Percentiles rank a stretch among this genome's conserved stretches.
Conservation (phyloP, 495 filamentous ascomycete species). For the Talaromyces adpressus region DNA sequence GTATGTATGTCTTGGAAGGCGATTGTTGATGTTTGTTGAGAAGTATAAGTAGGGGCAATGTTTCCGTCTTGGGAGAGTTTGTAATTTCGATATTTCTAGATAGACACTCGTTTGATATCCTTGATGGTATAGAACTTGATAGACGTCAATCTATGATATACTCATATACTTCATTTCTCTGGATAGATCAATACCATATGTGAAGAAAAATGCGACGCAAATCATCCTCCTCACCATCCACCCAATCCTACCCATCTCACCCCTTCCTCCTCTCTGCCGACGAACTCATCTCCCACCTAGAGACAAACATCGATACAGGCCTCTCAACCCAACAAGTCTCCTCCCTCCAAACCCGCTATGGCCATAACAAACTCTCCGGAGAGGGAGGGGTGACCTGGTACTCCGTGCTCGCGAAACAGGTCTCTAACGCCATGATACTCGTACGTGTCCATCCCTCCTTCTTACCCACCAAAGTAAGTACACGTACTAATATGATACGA, state of each 20-base stretch:
- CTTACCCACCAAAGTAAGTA: neutral
- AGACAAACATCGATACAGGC: constrained; percentile 53
- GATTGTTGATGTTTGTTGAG: neutral
- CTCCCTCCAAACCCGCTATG: constrained; percentile 43
- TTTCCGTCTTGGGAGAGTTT: neutral
- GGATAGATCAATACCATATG: neutral
- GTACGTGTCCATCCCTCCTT: constrained; percentile 28
- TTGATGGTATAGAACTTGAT: neutral
- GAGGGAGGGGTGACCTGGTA: constrained; percentile 55
- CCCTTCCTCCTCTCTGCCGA: constrained; percentile 25
- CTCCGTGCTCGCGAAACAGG: constrained; percentile 57
- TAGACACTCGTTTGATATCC: neutral
- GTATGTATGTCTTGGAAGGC: neutral
- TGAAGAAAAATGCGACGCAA: neutral
- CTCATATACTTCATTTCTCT: neutral
- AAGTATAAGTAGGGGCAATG: neutral
- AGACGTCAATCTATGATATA: neutral
- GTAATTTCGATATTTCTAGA: neutral
- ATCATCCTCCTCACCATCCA: neutral
- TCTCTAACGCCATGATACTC: constrained; percentile 62
- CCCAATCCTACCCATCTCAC: constrained; percentile 14
- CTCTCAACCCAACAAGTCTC: constrained; percentile 42
- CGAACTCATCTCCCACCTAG: constrained; percentile 44
- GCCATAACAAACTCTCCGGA: constrained; percentile 56
- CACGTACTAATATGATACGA: neutral